A percentile compares a stretch with the other conserved stretches of the same genome.
These are phyloP conservation scores for Scutellaria barbata DNA, from an alignment of 257 asterid species.

Conservation along the genomic window DNA sequence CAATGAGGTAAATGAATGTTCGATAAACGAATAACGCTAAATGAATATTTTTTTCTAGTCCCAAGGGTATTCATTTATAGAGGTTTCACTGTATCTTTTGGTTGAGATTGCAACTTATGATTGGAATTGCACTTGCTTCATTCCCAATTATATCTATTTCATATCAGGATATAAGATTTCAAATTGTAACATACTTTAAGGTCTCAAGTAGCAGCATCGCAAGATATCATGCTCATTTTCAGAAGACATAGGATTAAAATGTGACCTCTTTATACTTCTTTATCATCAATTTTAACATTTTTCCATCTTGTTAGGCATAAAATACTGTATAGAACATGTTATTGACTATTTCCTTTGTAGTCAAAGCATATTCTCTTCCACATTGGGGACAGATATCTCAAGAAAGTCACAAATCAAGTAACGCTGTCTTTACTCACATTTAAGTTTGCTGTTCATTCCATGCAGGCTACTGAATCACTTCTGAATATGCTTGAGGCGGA, in stretches of 20 bases:
- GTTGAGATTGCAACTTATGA: conserved; percentile 8
- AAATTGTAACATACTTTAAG: conserved; percentile 17
- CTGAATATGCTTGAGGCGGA: conserved; percentile 77
- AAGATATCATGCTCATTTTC: conserved; percentile 21
- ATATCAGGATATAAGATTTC: background rate
- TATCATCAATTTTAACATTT: conserved; percentile 4
- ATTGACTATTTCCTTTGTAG: conserved; percentile 3
- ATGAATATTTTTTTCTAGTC: too few species aligned
- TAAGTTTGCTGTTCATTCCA: conserved; percentile 32
- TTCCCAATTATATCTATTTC: background rate
- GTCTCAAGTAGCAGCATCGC: background rate
- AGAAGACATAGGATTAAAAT: conserved; percentile 10
- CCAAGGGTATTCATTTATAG: too few species aligned
- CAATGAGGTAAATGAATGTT: too few species aligned
- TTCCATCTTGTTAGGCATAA: conserved; percentile 12
- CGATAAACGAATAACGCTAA: too few species aligned
- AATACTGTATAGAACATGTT: background rate
- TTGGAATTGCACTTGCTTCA: background rate
- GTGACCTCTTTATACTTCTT: conserved; percentile 5
- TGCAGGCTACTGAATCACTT: conserved; percentile 82
- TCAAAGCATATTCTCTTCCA: background rate
- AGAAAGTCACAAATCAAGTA: conserved; percentile 22
- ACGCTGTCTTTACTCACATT: conserved; percentile 33
- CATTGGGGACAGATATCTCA: conserved; percentile 15
- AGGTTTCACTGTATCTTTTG: too few species aligned